Base-by-base conservation (phyloP, 148 eudicot species). In the Bassia scoparia region DNA sequence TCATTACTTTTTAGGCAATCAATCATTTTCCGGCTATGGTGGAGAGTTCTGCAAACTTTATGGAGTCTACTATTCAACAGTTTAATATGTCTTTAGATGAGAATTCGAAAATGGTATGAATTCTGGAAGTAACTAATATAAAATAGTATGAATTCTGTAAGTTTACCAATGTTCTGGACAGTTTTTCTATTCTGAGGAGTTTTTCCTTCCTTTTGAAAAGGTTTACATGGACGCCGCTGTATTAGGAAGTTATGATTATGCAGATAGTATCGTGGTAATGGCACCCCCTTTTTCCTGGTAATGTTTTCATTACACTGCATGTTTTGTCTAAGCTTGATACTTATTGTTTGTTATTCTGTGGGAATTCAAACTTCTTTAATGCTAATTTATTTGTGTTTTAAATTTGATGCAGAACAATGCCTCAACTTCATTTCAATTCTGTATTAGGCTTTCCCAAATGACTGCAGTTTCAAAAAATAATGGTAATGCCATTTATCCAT, bases 251-350 rank as follows among this genome's bases (percentile, higher is more conserved):
- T 73, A 71, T 68, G 68, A 78, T 64, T 31, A 49, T 61, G 72
- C 69, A 46, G 74, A 60, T 70, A 81, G 81, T 64, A 66, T 74
- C 74, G 72, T 74, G 78, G 87, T 83, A 82, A 87, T 87, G 97
- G 97, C 88, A 91, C 83, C 75, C 46, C 78, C 81, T 81, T 81
- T 83, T 73, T 87, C 88, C 85, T 81, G 85, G 79, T 85, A 81
- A 83, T 77, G 74, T 59, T 86, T 76, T 71, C 60, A 41, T 70
- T 66, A 41, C 27, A 61, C 18, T 49, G 61, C 21, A 44, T 63
- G 53, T 63, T 73, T 75, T 70, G 43, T 74, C 74, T 61, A 62
- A 69, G 72, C 55, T 14, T 46, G 75, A 43, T 43, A 49, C 69
- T 72, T n/a, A 43, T 75, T 62, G 23, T 9, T 74, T 33, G 24